A percentile compares a stretch with the other conserved stretches of the same genome.
Conservation (phyloP, 2,329 filamentous ascomycete genomes). For the Sordariomycetes sp. region DNA sequence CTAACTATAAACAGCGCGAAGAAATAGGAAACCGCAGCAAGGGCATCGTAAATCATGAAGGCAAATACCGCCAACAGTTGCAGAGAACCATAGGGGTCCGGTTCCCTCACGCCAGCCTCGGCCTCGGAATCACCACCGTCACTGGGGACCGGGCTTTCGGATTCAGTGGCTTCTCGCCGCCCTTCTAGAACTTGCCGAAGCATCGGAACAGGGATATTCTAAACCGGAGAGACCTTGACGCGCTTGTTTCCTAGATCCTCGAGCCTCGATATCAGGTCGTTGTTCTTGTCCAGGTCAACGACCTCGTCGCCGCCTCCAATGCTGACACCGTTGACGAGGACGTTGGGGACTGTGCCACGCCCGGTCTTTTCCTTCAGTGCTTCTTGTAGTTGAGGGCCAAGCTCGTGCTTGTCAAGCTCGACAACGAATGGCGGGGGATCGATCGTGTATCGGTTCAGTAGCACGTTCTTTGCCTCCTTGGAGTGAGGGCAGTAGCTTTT, state of each 20-base stretch:
- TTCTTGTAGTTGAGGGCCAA: constrained; percentile 65
- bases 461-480: constrained; percentile 72
- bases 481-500: constrained; percentile 90
- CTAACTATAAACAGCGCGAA: no score
- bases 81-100: no score
- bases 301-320: constrained; percentile 90
- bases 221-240: constrained; percentile 20
- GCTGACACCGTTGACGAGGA: constrained; percentile 78
- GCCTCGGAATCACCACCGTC: no score
- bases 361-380: constrained; percentile 66
- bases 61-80: no score
- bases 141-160: no score
- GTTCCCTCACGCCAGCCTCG: no score
- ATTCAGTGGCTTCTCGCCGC: no score
- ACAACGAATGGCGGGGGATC: constrained; percentile 77
- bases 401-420: constrained; percentile 75
- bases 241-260: constrained; percentile 64
- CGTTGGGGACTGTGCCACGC: constrained; percentile 81
- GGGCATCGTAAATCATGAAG: no score
- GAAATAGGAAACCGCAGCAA: no score
- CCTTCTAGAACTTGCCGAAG: no score
- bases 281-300: constrained; percentile 56
- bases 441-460: constrained; percentile 79
- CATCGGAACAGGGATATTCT: no score
- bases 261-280: constrained; percentile 62